Conservation (phyloP, 768 basidiomycete genomes). For the Mycena crocata region DNA sequence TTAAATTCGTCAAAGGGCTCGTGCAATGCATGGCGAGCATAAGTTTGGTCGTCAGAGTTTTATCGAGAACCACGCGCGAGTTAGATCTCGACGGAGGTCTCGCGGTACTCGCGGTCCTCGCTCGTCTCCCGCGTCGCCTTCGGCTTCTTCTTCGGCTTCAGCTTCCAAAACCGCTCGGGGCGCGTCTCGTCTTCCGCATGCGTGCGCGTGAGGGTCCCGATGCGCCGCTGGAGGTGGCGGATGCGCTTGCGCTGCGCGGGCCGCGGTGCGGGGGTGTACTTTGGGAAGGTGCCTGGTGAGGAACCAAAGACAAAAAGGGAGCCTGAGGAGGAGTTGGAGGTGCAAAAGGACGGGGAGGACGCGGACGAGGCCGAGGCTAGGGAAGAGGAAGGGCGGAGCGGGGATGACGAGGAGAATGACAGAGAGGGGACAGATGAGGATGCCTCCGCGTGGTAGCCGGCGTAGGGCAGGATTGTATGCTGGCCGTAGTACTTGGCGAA, state of each 20-base stretch:
- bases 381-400: constrained; percentile 6
- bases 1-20: no score
- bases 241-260: constrained; percentile 50
- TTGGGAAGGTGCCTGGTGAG: constrained; percentile 42
- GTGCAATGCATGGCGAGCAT: background rate
- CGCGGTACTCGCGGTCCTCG: constrained; percentile 18
- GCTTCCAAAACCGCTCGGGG: no score
- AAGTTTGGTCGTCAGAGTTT: background rate
- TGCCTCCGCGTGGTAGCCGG: constrained; percentile 39
- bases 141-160: constrained; percentile 15
- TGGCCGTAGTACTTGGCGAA: constrained; percentile 46
- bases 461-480: constrained; percentile 38
- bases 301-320: no score
- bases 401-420: constrained; percentile 19
- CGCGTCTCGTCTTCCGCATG: constrained; percentile 7
- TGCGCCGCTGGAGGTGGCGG: constrained; percentile 44
- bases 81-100: constrained; percentile 19
- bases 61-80: no score
- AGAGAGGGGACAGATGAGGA: constrained; percentile 16
- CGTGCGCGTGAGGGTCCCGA: constrained; percentile 33
- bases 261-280: constrained; percentile 56
- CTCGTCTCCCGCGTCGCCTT: background rate
- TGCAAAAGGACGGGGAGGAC: constrained; percentile 25
- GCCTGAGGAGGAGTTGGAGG: constrained; percentile 10
- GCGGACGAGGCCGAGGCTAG: constrained; percentile 28